Conservation (phyloP, 2,329 filamentous ascomycete species). For the Aspergillus clavatus region DNA sequence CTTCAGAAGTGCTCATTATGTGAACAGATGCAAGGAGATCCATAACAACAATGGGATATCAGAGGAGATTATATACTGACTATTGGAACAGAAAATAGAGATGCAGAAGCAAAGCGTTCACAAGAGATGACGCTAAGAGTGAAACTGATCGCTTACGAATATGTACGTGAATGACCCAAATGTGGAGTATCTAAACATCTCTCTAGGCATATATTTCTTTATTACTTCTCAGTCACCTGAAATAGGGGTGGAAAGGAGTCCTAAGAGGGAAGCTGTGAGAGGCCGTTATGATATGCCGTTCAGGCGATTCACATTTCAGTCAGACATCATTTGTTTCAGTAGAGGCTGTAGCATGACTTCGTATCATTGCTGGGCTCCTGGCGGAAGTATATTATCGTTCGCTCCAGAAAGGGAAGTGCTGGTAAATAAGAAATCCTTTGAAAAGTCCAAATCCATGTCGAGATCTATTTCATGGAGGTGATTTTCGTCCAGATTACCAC, state of each 20-base stretch:
- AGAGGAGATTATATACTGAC: not conserved
- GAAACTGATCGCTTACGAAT: not conserved
- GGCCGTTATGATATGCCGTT: not conserved
- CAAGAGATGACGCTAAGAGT: not conserved
- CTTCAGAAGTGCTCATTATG: not conserved
- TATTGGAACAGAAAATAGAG: not conserved
- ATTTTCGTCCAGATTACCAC: slow-evolving; percentile 15
- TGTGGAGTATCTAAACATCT: not conserved
- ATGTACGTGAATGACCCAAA: not conserved
- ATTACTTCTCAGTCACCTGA: not conserved
- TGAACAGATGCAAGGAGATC: not conserved
- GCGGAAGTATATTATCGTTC: slow-evolving; percentile 11
- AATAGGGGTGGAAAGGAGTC: not conserved
- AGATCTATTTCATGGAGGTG: slow-evolving; percentile 27
- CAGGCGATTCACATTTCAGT: too few relatives aligned
- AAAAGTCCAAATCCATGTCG: slow-evolving; percentile 33
- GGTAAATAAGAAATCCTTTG: slow-evolving; percentile 33
- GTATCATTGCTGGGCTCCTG: not conserved
- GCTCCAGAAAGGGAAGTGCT: slow-evolving; percentile 27
- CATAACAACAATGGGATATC: not conserved
- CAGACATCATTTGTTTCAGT: too few relatives aligned
- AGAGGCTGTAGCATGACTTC: not conserved
- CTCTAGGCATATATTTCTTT: too few relatives aligned
- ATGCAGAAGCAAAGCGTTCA: not conserved
- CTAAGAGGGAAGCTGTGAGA: not conserved